These are phyloP conservation scores for Tricholoma sp. DNA, from an alignment of 768 basidiomycete species.

Conservation along the genomic window DNA sequence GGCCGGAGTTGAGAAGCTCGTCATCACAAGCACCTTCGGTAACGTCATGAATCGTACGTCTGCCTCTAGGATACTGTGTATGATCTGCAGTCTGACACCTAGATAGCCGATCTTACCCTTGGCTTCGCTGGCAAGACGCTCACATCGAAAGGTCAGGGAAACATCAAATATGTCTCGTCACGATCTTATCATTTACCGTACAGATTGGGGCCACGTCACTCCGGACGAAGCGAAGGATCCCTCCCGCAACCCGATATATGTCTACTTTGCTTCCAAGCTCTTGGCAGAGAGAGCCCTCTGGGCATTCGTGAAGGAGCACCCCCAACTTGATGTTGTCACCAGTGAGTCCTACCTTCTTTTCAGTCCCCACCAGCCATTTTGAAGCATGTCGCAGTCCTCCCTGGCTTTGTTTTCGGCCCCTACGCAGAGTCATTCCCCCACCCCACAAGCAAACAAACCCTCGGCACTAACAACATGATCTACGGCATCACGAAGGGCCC, in stretches of 20 bases:
- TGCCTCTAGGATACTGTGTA: too few species aligned
- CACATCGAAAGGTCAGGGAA: slow-evolving; percentile 15
- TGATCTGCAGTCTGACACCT: background rate
- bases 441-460: slow-evolving; percentile 14
- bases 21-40: slow-evolving; percentile 31
- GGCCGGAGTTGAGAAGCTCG: slow-evolving; percentile 22
- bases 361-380: background rate
- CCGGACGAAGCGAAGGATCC: slow-evolving; percentile 24
- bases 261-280: slow-evolving; percentile 36
- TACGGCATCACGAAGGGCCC: slow-evolving; percentile 23
- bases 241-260: slow-evolving; percentile 20
- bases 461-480: slow-evolving; percentile 28
- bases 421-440: slow-evolving; percentile 26
- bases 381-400: slow-evolving; percentile 21
- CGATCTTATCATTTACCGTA: background rate
- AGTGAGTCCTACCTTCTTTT: slow-evolving; percentile 21
- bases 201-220: slow-evolving; percentile 31
- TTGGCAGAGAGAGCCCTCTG: too few species aligned
- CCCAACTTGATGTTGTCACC: slow-evolving; percentile 27
- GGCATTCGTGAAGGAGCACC: too few species aligned
- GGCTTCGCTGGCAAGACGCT: slow-evolving; percentile 19
- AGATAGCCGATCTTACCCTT: slow-evolving; percentile 16
- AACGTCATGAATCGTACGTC: slow-evolving; percentile 22
- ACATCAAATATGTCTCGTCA: background rate
- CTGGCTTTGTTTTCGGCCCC: slow-evolving; percentile 33